Evolutionary conservation across 139 green algal species (phyloP).

Genomic region (Medakamo hakoo): DNA sequence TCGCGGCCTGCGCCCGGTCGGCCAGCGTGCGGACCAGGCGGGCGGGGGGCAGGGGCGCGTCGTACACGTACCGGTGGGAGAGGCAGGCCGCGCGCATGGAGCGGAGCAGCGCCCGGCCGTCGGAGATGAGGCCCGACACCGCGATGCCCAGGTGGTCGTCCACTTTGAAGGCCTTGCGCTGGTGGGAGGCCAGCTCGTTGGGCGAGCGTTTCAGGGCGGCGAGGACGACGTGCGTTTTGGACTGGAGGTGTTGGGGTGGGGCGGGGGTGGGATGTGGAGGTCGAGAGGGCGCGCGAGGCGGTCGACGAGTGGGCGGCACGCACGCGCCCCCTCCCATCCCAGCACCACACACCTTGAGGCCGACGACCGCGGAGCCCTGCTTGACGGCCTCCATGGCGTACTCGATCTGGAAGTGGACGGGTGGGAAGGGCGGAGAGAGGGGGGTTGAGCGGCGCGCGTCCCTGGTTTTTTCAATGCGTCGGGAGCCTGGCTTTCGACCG

Average conservation of each 20-base stretch:
- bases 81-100: conserved; percentile 97
- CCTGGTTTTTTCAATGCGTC: too few species aligned
- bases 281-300: too few species aligned
- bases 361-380: conserved; percentile 84
- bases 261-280: too few species aligned
- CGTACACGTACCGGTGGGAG: conserved; percentile 87
- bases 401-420: too few species aligned
- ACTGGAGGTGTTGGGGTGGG: too few species aligned
- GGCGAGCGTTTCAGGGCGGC: conserved; percentile 77
- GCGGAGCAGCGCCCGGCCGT: conserved; percentile 75
- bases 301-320: too few species aligned
- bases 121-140: conserved; percentile 83
- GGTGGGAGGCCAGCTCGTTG: conserved; percentile 77
- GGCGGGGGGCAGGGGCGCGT: conserved; percentile 67
- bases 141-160: conserved; percentile 96
- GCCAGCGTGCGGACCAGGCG: conserved; percentile 79
- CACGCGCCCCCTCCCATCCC: too few species aligned
- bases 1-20: conserved; percentile 81
- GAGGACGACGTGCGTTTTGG: conserved; percentile 73
- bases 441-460: too few species aligned
- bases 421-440: too few species aligned
- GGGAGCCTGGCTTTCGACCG: too few species aligned
- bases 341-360: conserved; percentile 49
- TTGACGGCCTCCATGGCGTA: conserved; percentile 99
- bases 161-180: conserved; percentile 91